Evolutionary conservation across 805 yeast genomes (phyloP), one percentile per base, ranked within the genome.

Genomic region (Jamesozyma rosinii): DNA sequence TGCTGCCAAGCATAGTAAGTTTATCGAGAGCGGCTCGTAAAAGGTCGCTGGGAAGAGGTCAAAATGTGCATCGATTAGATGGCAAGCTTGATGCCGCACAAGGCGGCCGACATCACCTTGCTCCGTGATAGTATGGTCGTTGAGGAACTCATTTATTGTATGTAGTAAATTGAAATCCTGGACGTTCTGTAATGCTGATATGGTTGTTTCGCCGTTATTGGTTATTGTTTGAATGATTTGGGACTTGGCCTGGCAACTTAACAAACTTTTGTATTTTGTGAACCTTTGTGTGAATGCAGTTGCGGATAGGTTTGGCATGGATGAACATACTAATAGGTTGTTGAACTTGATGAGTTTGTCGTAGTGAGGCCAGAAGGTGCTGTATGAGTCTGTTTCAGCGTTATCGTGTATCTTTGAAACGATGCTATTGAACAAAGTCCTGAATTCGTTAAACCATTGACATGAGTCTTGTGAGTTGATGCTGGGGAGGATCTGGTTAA

Each of bases 101-200:
- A 77, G 73, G 38, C 85, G 76, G 2, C 97, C 97, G n/a, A 88
- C 89, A 64, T 89, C 97, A 9, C 97, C 97, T 54, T 85, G 83
- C 22, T 76, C 76, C 0, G 90, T 83, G 2, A 74, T 65, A 0
- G 95, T 76, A 58, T 88, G 87, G 53, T 89, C 96, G 48, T 81
- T 80, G 13, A 90, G 60, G 29, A 76, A 72, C 1, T 19, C 20
- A 14, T 17, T n/a, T 15, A 37, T 14, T n/a, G 19, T 10, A n/a
- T 35, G 22, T n/a, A 15, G 14, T 15, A 26, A 37, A 20, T 34
- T 15, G 8, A 33, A 33, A 18, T 5, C 5, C 5, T 33, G 11
- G 4, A 19, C 9, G 4, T 19, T 34, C 5, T 19, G 11, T 15
- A 34, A 17, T 11, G 18, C 15, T 17, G 30, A 14, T 20, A 35